Evolutionary conservation across 768 basidiomycete genomes (phyloP).

Genomic region (Tylopilus vinaceipallidus): DNA sequence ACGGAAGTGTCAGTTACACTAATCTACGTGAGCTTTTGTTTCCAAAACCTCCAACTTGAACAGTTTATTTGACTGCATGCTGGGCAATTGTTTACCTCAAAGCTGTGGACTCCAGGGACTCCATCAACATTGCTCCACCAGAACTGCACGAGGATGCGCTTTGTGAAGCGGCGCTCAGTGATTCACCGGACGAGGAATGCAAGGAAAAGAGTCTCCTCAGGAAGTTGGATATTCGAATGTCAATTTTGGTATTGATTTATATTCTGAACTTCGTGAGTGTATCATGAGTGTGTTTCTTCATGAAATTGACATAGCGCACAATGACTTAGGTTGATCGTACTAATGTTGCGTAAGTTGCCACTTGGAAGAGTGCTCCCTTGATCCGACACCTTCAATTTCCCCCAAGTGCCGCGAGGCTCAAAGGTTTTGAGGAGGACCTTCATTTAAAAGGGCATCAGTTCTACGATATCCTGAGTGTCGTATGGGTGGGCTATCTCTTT

Average conservation of each 20-base stretch:
- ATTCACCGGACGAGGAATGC: conserved; percentile 25
- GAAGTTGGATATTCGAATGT: conserved; percentile 43
- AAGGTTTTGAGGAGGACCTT: conserved; percentile 67
- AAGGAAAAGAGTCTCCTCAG: conserved; percentile 42
- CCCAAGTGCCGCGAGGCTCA: conserved; percentile 63
- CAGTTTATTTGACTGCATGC: neutral
- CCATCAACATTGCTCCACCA: neutral
- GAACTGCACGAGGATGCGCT: neutral
- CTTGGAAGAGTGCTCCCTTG: conserved; percentile 32
- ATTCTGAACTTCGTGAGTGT: conserved; percentile 45
- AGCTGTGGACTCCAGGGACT: conserved; percentile 6
- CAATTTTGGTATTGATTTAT: conserved; percentile 45
- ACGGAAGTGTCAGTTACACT: conserved; percentile 9
- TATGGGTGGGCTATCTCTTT: conserved; percentile 67
- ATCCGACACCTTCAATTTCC: neutral
- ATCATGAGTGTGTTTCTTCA: neutral
- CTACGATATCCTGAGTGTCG: conserved; percentile 61
- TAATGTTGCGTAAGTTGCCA: conserved; percentile 52
- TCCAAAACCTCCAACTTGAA: neutral
- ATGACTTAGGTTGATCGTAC: conserved; percentile 58
- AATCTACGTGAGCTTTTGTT: neutral
- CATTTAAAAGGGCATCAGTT: conserved; percentile 59
- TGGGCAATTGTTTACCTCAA: neutral
- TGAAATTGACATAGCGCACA: neutral
- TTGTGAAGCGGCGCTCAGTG: neutral